Base-by-base conservation (phyloP, 2,329 filamentous ascomycete species). In the Aspergillus aculeatus region DNA sequence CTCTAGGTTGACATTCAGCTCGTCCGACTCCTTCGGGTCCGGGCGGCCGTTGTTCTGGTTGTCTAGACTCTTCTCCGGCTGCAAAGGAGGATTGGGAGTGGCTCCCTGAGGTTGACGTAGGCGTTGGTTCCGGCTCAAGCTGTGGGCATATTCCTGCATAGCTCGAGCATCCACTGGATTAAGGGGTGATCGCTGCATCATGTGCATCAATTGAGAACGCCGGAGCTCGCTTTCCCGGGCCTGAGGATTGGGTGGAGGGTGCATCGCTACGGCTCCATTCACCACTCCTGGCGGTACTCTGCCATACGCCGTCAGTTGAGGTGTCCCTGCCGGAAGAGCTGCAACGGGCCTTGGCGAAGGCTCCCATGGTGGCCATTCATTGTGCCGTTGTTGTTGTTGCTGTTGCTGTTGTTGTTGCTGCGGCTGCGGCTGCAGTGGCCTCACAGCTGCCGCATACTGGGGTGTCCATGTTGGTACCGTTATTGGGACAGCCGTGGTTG, bases 1-100 rank as follows among this genome's bases (percentile, higher is more conserved):
- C 47, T 82, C 77, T 29, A 85, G 68, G 32, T 77, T 80, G 44
- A 81, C 71, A 5, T 71, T 81, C 78, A 84, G 76, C 49, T 83
- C 78, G 41, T 77, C 77, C 9, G 82, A 78, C 19, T 77, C 75
- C 64, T 80, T 78, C 0, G 82, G 77, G 19, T 78, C 70, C 1
- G 83, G 82, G 7, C 82, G 76, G 11, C 73, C 75, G 54, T 77
- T 73, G 5, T 78, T 75, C 59, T 76, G 73, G 48, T 76, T 76
- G 62, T 83, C 82, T 1, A 84, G 74, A 12, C 77, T 77, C 14
- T 66, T 69, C 12, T 63, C 51, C 61, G 60, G 41, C 2, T 61
- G 49, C 4, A 38, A 12, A 3, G 44, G 35, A 10, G 23, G 26
- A 4, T 51, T 41, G 3, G 32, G 50, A 24, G 55, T 41, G 16